These are phyloP conservation scores for Pleurotus eryngii DNA, from an alignment of 768 basidiomycete species.

Conservation along the genomic window DNA sequence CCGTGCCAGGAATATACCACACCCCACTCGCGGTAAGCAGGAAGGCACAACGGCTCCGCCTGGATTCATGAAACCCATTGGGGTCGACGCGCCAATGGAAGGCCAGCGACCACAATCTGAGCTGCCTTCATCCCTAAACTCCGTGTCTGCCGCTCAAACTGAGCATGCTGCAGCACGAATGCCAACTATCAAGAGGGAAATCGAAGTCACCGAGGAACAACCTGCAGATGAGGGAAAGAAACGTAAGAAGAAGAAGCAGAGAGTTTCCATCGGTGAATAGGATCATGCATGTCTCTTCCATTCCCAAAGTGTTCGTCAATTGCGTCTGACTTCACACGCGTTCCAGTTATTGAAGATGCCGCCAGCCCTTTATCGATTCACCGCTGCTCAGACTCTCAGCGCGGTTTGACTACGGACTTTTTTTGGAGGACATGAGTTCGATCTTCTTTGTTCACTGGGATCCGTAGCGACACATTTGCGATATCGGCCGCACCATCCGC, in stretches of 20 bases:
- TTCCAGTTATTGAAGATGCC: not conserved
- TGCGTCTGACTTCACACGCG: not conserved
- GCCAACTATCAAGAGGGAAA: conserved; percentile 27
- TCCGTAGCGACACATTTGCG: no score
- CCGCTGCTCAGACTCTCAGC: no score
- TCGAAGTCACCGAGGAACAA: conserved; percentile 18
- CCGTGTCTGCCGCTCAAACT: conserved; percentile 19
- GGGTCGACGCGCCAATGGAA: conserved; percentile 46
- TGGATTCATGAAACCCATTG: conserved; percentile 52
- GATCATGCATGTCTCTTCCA: not conserved
- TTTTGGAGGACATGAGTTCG: no score
- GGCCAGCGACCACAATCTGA: conserved; percentile 4
- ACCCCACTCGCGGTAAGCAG: conserved; percentile 10
- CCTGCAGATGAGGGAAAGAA: conserved; percentile 21
- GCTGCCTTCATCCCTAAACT: conserved; percentile 13
- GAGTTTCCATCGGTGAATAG: not conserved
- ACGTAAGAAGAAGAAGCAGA: conserved; percentile 36
- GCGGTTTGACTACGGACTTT: no score
- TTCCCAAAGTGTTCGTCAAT: no score
- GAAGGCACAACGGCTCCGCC: conserved; percentile 10
- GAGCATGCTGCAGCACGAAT: conserved; percentile 10
- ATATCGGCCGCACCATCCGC: no score
- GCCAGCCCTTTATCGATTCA: no score
- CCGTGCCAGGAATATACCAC: conserved; percentile 22
- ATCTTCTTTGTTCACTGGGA: no score